Conservation (phyloP, 768 basidiomycete species). For the Tulasnella sp. region DNA sequence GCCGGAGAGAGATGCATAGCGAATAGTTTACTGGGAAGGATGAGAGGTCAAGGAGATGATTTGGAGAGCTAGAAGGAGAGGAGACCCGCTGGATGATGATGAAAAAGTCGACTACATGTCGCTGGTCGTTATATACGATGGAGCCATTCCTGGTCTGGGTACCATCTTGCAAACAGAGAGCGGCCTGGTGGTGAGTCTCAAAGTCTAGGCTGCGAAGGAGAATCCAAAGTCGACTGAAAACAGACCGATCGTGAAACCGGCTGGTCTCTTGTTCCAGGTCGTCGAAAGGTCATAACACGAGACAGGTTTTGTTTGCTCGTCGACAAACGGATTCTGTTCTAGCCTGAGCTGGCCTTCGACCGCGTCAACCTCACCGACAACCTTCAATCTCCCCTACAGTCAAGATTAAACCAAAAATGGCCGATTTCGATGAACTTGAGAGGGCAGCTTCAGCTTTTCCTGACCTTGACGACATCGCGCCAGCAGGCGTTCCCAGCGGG, state of each 20-base stretch:
- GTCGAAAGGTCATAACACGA: not conserved
- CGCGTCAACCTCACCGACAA: not conserved
- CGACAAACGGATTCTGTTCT: constrained; percentile 4
- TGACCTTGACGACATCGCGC: constrained; percentile 19
- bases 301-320: not conserved
- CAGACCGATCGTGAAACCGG: not conserved
- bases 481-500: constrained; percentile 4
- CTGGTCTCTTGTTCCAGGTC: not conserved
- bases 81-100: not conserved
- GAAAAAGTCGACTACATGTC: not conserved
- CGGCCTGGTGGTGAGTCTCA: not conserved
- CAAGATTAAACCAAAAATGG: not conserved
- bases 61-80: not conserved
- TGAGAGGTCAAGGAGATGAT: not conserved
- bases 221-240: not conserved
- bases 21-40: not conserved
- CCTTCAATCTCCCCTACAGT: not conserved
- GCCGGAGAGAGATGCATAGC: constrained; percentile 6
- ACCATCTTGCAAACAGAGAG: not conserved
- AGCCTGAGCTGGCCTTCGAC: not conserved
- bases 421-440: constrained; percentile 21
- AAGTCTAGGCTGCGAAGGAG: not conserved
- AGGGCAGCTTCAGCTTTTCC: constrained; percentile 20
- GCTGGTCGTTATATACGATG: not conserved
- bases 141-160: not conserved